Evolutionary conservation across 768 basidiomycete species (phyloP), one percentile per base, ranked within the genome.

Genomic region (Harrya chromipes): DNA sequence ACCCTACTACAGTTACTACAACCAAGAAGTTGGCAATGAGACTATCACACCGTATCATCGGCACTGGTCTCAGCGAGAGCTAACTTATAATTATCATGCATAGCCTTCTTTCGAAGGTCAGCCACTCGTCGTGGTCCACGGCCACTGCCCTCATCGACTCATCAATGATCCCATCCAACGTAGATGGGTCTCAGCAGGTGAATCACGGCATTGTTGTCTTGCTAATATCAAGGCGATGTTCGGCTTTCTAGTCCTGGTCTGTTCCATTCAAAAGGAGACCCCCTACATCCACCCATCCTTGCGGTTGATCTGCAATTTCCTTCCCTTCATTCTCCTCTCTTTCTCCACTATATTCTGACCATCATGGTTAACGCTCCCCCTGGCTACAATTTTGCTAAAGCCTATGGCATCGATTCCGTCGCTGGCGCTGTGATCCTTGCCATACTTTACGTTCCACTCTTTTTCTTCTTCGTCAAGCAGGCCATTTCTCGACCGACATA

Each of bases 381-480:
- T 39, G 53, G 46, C 34, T 59, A 48, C 49, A 58, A 66, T 58
- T 64, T 47, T 34, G 60, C 67, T 33, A 40, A 56, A 35, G 43
- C 36, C 26, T 50, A 14, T 47, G 68, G 63, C 43, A 70, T 68
- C 26, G 47, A 68, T 44, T 67, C 62, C 50, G 54, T 67, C 54
- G 63, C 63, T 47, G 62, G 57, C 54, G 63, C 68, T 34, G 61
- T 67, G 47, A 53, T 68, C 44, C 68, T 69, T 59, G 61, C 68
- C 16, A 14, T 63, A n/a, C 47, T 63, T 16, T 68, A 70, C 46
- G 40, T 46, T 17, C 67, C 67, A 7, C 41, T 70, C 47, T 24
- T 68, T 12, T 31, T 57, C 9, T 44, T 60, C 34, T 65, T 59
- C 53, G 35, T 65, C 39, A 43, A 14, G 20, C 57, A 53, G 33